phyloP scores from a whole-genome alignment of 805 yeast genomes.

The Naumovozyma baii region DNA sequence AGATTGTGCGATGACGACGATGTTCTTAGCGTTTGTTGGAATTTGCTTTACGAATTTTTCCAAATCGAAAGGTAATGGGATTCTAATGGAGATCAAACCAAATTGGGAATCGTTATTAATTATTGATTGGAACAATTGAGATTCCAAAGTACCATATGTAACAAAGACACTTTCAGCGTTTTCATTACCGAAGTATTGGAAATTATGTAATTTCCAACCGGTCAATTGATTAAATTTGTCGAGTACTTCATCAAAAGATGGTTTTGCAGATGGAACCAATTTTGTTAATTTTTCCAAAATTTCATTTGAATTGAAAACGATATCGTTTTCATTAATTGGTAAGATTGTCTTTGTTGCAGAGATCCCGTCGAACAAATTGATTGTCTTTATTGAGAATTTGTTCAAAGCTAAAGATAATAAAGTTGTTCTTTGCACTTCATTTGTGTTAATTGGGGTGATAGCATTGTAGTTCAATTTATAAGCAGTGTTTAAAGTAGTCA shows the following conservation, averaged over 20 bases:
- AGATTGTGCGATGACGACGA: conserved; percentile 63
- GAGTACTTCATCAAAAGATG: conserved; percentile 22
- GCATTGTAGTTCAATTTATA: conserved; percentile 56
- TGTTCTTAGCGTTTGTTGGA: conserved; percentile 46
- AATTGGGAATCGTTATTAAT: conserved; percentile 34
- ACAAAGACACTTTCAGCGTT: conserved; percentile 67
- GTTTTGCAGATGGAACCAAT: conserved; percentile 4
- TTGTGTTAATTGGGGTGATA: conserved; percentile 50
- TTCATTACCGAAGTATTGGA: conserved; percentile 52
- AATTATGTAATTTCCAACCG: conserved; percentile 20
- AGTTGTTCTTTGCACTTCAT: conserved; percentile 61
- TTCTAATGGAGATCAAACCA: conserved; percentile 63
- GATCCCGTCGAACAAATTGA: conserved; percentile 77
- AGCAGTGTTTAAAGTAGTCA: conserved; percentile 52
- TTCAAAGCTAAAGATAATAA: conserved; percentile 57
- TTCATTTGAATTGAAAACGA: conserved; percentile 5
- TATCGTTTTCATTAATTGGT: conserved; percentile 9
- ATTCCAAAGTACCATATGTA: conserved; percentile 64
- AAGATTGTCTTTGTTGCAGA: conserved; percentile 27
- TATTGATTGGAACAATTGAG: conserved; percentile 42
- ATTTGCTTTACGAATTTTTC: conserved; percentile 48
- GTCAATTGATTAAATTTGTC: conserved; percentile 22
- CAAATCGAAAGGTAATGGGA: conserved; percentile 71
- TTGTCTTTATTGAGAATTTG: conserved; percentile 31
- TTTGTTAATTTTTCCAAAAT: conserved; percentile 9